A percentile compares a stretch with the other conserved stretches of the same genome.
phyloP scores from a whole-genome alignment of 495 filamentous ascomycete species.

The Aspergillus sparsus region DNA sequence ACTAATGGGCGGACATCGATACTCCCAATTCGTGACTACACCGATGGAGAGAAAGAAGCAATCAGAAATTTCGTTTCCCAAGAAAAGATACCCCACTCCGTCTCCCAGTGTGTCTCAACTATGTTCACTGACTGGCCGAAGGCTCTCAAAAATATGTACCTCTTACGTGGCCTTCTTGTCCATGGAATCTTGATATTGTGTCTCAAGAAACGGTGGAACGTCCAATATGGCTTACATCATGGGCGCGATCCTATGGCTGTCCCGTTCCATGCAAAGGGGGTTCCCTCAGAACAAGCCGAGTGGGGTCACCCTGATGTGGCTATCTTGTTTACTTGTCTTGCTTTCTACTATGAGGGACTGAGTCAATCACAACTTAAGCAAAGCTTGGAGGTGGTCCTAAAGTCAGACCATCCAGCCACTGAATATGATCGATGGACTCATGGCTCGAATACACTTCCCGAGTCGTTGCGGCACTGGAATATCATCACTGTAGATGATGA shows the following conservation, averaged over 20 bases:
- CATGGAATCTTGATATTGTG: conserved; percentile 55
- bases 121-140: conserved; percentile 5
- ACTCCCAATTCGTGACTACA: conserved; percentile 24
- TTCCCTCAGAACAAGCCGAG: conserved; percentile 63
- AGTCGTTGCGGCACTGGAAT: conserved; percentile 45
- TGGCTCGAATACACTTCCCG: conserved; percentile 36
- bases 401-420: conserved; percentile 55
- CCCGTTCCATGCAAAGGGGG: conserved; percentile 68
- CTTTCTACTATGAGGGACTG: conserved; percentile 69
- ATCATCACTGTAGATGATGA: conserved; percentile 62
- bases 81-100: neutral
- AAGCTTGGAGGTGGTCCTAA: conserved; percentile 49
- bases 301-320: conserved; percentile 73
- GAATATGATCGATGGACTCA: conserved; percentile 58
- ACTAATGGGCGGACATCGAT: conserved; percentile 12
- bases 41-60: neutral
- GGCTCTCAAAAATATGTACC: conserved; percentile 39
- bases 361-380: conserved; percentile 48
- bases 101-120: conserved; percentile 2
- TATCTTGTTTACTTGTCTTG: conserved; percentile 65
- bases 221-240: conserved; percentile 64
- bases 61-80: conserved; percentile 19
- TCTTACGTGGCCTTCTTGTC: conserved; percentile 63
- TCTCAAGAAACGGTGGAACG: conserved; percentile 68
- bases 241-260: conserved; percentile 60